Percentiles rank a stretch among this genome's conserved stretches.
These are phyloP conservation scores for Candida vaughaniae DNA, from an alignment of 805 yeast genomes.

Conservation along the genomic window DNA sequence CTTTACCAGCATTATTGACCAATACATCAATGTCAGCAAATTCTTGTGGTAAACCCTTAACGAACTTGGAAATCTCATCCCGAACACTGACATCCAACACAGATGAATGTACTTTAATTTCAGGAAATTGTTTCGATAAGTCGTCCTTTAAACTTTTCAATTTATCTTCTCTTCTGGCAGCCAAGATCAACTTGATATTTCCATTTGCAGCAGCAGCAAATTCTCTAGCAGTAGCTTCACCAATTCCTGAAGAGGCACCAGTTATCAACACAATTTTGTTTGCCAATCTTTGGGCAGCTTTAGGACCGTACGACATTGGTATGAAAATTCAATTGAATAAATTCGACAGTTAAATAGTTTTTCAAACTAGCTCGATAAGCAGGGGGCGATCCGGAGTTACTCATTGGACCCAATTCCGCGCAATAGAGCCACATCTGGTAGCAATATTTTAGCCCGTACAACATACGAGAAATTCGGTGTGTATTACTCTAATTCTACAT, in stretches of 20 bases:
- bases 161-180: constrained; percentile 37
- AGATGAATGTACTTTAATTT: constrained; percentile 28
- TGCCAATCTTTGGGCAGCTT: constrained; percentile 39
- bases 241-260: constrained; percentile 44
- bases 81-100: constrained; percentile 31
- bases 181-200: constrained; percentile 32
- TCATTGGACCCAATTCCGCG: too few relatives aligned
- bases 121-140: constrained; percentile 23
- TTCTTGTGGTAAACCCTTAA: constrained; percentile 28
- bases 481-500: neutral
- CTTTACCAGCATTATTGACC: constrained; percentile 41
- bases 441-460: too few relatives aligned
- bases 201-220: constrained; percentile 41
- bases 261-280: constrained; percentile 37
- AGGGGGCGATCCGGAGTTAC: too few relatives aligned
- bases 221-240: constrained; percentile 41
- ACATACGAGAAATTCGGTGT: too few relatives aligned
- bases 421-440: too few relatives aligned
- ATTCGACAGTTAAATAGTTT: neutral
- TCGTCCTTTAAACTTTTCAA: constrained; percentile 24
- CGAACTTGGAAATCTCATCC: constrained; percentile 27
- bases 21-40: constrained; percentile 38
- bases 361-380: too few relatives aligned
- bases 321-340: neutral
- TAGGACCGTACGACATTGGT: constrained; percentile 37